These are phyloP conservation scores for Backusella circina DNA, from an alignment of 192 early-diverging fungal genomes.

Conservation along the genomic window DNA sequence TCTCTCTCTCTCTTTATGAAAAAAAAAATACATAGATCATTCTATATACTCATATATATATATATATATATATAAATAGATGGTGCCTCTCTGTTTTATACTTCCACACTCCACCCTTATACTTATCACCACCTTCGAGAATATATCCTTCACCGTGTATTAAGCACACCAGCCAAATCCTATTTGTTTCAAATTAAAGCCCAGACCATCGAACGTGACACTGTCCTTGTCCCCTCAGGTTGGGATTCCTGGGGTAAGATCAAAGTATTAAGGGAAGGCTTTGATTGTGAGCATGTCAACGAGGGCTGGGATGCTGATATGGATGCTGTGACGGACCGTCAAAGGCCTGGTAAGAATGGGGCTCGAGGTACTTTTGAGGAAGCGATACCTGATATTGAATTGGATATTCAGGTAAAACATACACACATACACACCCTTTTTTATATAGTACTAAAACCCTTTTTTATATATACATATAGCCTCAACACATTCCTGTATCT, in stretches of 20 bases:
- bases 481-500: slow-evolving; percentile 55
- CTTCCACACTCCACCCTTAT: slow-evolving; percentile 72
- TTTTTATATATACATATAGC: slow-evolving; percentile 31
- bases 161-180: slow-evolving; percentile 35
- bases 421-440: neutral
- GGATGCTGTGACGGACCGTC: slow-evolving; percentile 19
- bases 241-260: slow-evolving; percentile 95
- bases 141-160: slow-evolving; percentile 76
- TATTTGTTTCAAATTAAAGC: slow-evolving; percentile 67
- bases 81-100: slow-evolving; percentile 90
- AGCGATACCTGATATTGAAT: slow-evolving; percentile 45
- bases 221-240: slow-evolving; percentile 84
- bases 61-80: slow-evolving; percentile 49
- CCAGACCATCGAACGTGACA: slow-evolving; percentile 84
- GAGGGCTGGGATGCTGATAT: slow-evolving; percentile 62
- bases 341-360: slow-evolving; percentile 34
- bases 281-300: slow-evolving; percentile 61
- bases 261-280: slow-evolving; percentile 65
- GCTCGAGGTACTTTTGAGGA: slow-evolving; percentile 59
- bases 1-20: too few species aligned
- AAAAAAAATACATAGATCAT: too few species aligned
- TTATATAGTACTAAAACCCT: neutral
- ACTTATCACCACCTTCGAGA: slow-evolving; percentile 75
- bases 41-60: neutral
- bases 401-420: slow-evolving; percentile 43